Evolutionary conservation across 164 flowering plant species (phyloP).

Genomic region (Piper betle): DNA sequence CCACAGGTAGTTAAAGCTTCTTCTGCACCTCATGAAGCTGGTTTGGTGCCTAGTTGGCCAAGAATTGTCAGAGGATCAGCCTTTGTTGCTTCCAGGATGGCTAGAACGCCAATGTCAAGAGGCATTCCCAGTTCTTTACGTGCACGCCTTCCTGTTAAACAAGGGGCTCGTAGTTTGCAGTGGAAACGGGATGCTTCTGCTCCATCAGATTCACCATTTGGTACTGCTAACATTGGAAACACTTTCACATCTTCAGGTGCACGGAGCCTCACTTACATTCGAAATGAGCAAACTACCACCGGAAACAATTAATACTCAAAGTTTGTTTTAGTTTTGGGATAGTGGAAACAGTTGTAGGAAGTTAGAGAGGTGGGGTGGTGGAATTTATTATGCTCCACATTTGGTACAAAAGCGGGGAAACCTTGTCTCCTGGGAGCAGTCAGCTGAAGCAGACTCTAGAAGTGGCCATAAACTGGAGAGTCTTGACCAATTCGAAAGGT

Average conservation of each 20-base stretch:
- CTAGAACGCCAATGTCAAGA: constrained; percentile 49
- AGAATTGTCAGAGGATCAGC: constrained; percentile 39
- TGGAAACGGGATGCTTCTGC: constrained; percentile 68
- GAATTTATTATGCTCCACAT: too few species aligned
- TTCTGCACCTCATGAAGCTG: constrained; percentile 36
- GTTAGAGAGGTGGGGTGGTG: too few species aligned
- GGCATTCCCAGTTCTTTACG: constrained; percentile 36
- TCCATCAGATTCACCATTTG: constrained; percentile 4
- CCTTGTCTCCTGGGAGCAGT: too few species aligned
- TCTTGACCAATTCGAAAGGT: too few species aligned
- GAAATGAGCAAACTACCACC: constrained; percentile 22
- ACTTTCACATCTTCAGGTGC: constrained; percentile 19
- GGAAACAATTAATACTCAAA: too few species aligned
- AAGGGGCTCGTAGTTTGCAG: constrained; percentile 71
- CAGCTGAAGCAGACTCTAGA: too few species aligned
- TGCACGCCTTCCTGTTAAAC: constrained; percentile 32
- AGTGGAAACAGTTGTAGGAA: too few species aligned
- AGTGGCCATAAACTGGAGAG: too few species aligned
- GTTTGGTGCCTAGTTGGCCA: constrained; percentile 40
- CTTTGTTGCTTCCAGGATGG: constrained; percentile 19
- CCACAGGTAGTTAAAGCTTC: constrained; percentile 53
- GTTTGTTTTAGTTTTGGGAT: too few species aligned
- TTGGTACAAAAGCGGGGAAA: too few species aligned
- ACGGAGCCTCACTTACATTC: constrained; percentile 57
- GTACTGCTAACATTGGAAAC: constrained; percentile 7